A percentile compares a stretch with the other conserved stretches of the same genome.
Evolutionary conservation across 1,284 basidiomycete genomes (phyloP).

Genomic region (Crucibulum cyathiforme): DNA sequence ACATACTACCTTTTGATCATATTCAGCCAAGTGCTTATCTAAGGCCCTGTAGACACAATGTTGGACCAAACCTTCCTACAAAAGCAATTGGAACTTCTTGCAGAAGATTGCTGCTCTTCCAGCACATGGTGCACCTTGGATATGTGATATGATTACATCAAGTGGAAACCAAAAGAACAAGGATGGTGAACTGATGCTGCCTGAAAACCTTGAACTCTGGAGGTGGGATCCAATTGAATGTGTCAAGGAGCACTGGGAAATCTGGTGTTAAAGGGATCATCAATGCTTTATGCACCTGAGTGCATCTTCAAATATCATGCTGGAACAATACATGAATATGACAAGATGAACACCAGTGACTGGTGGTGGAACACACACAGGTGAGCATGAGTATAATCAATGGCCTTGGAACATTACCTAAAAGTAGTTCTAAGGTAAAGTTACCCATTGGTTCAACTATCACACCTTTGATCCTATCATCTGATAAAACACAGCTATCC

Average conservation of each 20-base stretch:
- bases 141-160: constrained; percentile 15
- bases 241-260: constrained; percentile 35
- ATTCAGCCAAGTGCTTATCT: neutral
- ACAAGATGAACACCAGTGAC: constrained; percentile 33
- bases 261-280: constrained; percentile 8
- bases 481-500: constrained; percentile 41
- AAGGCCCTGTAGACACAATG: neutral
- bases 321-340: constrained; percentile 1
- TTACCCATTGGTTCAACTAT: constrained; percentile 8
- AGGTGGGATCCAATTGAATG: constrained; percentile 32
- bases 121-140: constrained; percentile 23
- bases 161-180: constrained; percentile 18
- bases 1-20: constrained; percentile 1
- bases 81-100: constrained; percentile 23
- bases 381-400: constrained; percentile 1
- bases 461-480: constrained; percentile 13
- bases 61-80: constrained; percentile 12
- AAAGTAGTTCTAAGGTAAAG: neutral
- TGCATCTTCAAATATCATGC: constrained; percentile 12
- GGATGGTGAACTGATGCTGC: constrained; percentile 8
- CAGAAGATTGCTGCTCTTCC: constrained; percentile 14
- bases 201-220: constrained; percentile 37
- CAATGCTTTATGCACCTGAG: constrained; percentile 24
- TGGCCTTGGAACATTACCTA: neutral
- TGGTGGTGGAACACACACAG: constrained; percentile 41